A percentile compares a stretch with the other conserved stretches of the same genome.
Evolutionary conservation across 2,329 filamentous ascomycete genomes (phyloP).

Genomic region (Alternaria infectoria): DNA sequence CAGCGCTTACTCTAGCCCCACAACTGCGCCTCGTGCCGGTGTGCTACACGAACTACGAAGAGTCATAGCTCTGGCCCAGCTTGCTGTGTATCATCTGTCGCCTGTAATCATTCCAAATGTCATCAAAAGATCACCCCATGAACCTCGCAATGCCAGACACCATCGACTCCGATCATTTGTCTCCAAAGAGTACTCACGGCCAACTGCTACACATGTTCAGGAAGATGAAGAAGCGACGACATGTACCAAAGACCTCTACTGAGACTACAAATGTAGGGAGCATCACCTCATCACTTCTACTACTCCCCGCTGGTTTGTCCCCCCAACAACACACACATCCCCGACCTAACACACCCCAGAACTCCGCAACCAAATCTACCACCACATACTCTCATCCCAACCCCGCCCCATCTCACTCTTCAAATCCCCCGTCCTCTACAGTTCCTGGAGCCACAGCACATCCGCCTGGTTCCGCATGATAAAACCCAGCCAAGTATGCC

Average conservation of each 20-base stretch:
- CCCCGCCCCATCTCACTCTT: neutral
- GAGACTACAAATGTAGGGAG: too few relatives aligned
- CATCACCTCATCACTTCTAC: neutral
- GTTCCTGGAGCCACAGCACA: neutral
- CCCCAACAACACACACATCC: neutral
- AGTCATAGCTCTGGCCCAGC: neutral
- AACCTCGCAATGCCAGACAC: neutral
- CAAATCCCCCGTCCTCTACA: neutral
- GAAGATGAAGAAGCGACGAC: neutral
- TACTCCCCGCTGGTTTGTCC: neutral
- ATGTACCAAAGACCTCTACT: too few relatives aligned
- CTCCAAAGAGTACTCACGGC: neutral
- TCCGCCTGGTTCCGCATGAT: neutral
- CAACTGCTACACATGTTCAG: neutral
- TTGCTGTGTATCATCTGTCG: accelerated
- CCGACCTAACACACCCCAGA: neutral
- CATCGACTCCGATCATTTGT: neutral
- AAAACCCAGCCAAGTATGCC: neutral
- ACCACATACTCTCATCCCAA: neutral
- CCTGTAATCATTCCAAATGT: too few relatives aligned
- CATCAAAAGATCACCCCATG: neutral
- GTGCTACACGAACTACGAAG: neutral
- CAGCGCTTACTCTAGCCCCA: neutral
- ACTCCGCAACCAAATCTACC: neutral
- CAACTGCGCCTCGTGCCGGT: neutral